These are phyloP conservation scores for Telfairia occidentalis DNA, from an alignment of 331 rosid species.

Conservation along the genomic window DNA sequence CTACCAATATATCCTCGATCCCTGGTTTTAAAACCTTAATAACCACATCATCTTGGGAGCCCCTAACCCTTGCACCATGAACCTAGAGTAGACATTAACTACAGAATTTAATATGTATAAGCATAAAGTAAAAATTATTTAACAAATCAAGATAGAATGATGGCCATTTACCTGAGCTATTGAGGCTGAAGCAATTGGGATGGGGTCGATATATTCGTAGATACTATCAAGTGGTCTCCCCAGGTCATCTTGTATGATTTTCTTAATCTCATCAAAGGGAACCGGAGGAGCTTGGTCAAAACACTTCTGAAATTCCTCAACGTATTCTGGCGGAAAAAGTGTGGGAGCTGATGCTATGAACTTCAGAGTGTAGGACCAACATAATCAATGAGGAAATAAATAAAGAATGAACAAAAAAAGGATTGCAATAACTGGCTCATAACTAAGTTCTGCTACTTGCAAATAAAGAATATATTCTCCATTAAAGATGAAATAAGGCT, in stretches of 20 bases:
- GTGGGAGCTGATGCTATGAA: constrained; percentile 94
- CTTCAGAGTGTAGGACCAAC: constrained; percentile 36
- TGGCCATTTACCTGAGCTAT: constrained; percentile 64
- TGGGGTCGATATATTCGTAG: constrained; percentile 74
- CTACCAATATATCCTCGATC: constrained; percentile 78
- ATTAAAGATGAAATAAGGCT: not conserved
- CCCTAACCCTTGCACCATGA: constrained; percentile 85
- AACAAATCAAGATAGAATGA: constrained; percentile 13
- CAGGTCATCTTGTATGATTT: constrained; percentile 57
- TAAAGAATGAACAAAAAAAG: not conserved
- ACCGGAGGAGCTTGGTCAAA: constrained; percentile 85
- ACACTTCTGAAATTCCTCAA: constrained; percentile 86
- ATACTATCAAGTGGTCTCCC: constrained; percentile 78
- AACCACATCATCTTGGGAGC: constrained; percentile 81
- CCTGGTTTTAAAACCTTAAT: constrained; percentile 96
- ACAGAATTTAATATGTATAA: constrained; percentile 17
- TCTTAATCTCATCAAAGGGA: constrained; percentile 65
- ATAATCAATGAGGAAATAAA: not conserved
- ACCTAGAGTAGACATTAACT: constrained; percentile 47
- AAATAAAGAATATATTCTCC: not conserved
- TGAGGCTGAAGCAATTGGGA: constrained; percentile 89
- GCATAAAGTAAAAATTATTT: not conserved
- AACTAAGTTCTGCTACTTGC: not conserved
- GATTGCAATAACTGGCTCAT: not conserved
- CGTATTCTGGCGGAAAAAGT: constrained; percentile 78